These are phyloP conservation scores for Trifolium pratense DNA, from an alignment of 306 rosid genomes.

Conservation along the genomic window DNA sequence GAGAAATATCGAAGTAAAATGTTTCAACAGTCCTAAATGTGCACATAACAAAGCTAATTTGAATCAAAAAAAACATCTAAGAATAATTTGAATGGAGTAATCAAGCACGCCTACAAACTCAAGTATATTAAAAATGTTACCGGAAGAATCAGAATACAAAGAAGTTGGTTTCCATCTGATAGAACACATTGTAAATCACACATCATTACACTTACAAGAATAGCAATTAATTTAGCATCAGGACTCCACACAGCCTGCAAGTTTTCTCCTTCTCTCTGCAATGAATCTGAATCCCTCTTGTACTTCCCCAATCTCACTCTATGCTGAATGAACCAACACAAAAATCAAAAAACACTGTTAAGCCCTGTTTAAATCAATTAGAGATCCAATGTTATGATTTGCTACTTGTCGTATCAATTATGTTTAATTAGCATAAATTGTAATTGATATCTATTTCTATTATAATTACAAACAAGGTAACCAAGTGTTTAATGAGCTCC, in stretches of 20 bases:
- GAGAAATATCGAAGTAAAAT: neutral
- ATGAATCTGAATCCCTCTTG: conserved; percentile 82
- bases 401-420: no score
- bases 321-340: conserved; percentile 60
- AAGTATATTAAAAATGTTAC: conserved; percentile 6
- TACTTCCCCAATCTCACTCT: conserved; percentile 90
- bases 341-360: conserved; percentile 46
- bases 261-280: conserved; percentile 88
- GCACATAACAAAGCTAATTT: conserved; percentile 10
- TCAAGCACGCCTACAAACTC: neutral
- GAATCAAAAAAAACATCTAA: conserved; percentile 9
- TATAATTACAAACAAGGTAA: no score
- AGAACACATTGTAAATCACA: conserved; percentile 10
- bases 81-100: neutral
- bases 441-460: no score
- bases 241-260: conserved; percentile 97
- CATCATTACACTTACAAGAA: conserved; percentile 66
- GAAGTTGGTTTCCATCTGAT: conserved; percentile 2
- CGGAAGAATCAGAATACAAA: neutral
- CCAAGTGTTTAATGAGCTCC: no score
- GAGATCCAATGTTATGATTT: no score
- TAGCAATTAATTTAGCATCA: conserved; percentile 81
- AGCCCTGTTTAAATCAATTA: neutral
- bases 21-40: neutral
- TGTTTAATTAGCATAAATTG: no score